Evolutionary conservation across 495 filamentous ascomycete species (phyloP).

Genomic region (Bombardia bombarda): DNA sequence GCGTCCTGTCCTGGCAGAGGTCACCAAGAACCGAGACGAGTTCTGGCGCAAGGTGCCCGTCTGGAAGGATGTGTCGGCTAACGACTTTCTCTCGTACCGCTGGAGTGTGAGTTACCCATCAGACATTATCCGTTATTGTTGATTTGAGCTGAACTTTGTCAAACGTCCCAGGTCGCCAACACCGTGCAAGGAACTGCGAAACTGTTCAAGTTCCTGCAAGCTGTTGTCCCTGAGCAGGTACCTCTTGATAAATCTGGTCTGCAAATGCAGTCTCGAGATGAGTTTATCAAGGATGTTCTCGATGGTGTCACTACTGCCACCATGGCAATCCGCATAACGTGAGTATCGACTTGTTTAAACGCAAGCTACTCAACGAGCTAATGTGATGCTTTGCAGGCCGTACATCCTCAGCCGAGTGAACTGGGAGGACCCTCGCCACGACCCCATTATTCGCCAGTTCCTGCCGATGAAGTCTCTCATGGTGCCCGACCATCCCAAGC

Average conservation of each 20-base stretch:
- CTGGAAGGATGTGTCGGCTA: slow-evolving; percentile 34
- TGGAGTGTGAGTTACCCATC: slow-evolving; percentile 36
- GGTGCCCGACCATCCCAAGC: slow-evolving; percentile 39
- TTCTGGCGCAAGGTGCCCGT: slow-evolving; percentile 37
- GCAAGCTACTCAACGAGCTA: too few relatives aligned
- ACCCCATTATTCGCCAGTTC: slow-evolving; percentile 48
- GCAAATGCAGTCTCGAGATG: slow-evolving; percentile 34
- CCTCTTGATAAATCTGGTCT: slow-evolving; percentile 21
- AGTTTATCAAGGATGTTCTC: slow-evolving; percentile 44
- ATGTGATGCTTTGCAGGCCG: slow-evolving; percentile 40
- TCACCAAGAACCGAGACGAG: slow-evolving; percentile 19
- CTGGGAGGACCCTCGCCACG: slow-evolving; percentile 46
- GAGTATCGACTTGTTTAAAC: slow-evolving; percentile 8
- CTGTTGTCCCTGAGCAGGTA: slow-evolving; percentile 37
- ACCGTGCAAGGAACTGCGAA: slow-evolving; percentile 29
- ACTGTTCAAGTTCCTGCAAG: slow-evolving; percentile 34
- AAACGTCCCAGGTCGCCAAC: slow-evolving; percentile 22
- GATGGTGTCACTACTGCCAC: slow-evolving; percentile 39
- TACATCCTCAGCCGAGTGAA: slow-evolving; percentile 46
- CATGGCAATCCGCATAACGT: slow-evolving; percentile 47
- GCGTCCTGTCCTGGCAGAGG: too few relatives aligned
- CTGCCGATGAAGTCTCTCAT: slow-evolving; percentile 42
- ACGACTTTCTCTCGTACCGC: slow-evolving; percentile 36
- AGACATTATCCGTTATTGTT: background rate
- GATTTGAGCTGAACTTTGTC: background rate